phyloP scores from a whole-genome alignment of 2,329 filamentous ascomycete genomes.

The Bretziella fagacearum region DNA sequence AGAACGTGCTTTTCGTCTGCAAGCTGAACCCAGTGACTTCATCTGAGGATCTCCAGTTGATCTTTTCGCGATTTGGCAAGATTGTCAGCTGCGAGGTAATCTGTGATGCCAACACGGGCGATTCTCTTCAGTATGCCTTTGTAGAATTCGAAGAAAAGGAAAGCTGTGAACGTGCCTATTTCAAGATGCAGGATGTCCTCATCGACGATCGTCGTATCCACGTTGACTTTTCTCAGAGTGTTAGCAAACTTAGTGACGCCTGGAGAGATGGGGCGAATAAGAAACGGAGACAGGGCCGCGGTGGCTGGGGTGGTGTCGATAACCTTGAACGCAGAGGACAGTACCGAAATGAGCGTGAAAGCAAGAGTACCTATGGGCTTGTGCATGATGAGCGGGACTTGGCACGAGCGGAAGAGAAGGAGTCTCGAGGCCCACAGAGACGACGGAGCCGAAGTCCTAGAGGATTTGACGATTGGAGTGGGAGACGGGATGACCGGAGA shows the following conservation, averaged over 20 bases:
- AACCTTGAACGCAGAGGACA: constrained; percentile 81
- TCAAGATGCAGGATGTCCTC: constrained; percentile 95
- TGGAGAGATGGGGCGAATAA: constrained; percentile 77
- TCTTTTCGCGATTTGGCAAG: constrained; percentile 91
- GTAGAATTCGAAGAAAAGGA: constrained; percentile 91
- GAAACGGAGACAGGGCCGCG: constrained; percentile 50
- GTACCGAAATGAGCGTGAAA: constrained; percentile 48
- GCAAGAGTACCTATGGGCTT: constrained; percentile 45
- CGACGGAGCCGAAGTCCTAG: constrained; percentile 20
- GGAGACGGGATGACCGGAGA: constrained; percentile 1
- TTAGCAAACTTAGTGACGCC: constrained; percentile 67
- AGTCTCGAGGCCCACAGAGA: constrained; percentile 4
- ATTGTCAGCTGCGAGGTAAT: constrained; percentile 95
- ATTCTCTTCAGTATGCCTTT: constrained; percentile 93
- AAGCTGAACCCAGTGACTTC: constrained; percentile 94
- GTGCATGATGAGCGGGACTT: constrained; percentile 64
- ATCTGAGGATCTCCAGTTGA: constrained; percentile 84
- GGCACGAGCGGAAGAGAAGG: constrained; percentile 17
- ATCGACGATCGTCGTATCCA: constrained; percentile 97
- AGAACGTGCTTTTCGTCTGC: constrained; percentile 96
- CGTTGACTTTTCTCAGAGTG: constrained; percentile 96
- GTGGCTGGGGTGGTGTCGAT: constrained; percentile 81
- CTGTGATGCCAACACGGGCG: constrained; percentile 78
- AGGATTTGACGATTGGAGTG: constrained; percentile 1
- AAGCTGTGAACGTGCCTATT: constrained; percentile 87